These are phyloP conservation scores for Rhizopogon roseolus DNA, from an alignment of 768 basidiomycete genomes.

Conservation along the genomic window DNA sequence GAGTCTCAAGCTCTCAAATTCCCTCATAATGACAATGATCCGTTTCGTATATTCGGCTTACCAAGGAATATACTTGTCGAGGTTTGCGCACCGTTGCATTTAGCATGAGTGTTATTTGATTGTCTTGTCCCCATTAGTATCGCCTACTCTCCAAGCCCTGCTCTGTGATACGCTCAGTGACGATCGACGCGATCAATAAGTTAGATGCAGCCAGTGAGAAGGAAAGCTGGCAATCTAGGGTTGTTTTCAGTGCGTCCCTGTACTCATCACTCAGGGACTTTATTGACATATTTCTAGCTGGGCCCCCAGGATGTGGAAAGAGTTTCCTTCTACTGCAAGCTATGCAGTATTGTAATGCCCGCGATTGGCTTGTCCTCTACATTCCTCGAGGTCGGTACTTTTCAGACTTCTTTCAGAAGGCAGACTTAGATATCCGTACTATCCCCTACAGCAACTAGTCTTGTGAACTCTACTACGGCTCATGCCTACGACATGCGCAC, in stretches of 20 bases:
- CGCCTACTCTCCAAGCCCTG: conserved; percentile 66
- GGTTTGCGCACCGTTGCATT: conserved; percentile 34
- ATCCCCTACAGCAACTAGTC: conserved; percentile 36
- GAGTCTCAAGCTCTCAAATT: conserved; percentile 47
- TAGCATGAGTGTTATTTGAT: background rate
- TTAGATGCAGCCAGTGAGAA: conserved; percentile 46
- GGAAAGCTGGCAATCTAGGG: conserved; percentile 48
- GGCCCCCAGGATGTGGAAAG: conserved; percentile 76
- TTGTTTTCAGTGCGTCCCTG: conserved; percentile 58
- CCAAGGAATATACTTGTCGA: conserved; percentile 69
- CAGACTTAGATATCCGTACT: background rate
- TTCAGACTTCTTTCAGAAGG: background rate
- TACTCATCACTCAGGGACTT: background rate
- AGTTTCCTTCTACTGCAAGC: conserved; percentile 75
- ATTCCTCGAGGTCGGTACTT: conserved; percentile 63
- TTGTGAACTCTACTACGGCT: conserved; percentile 72
- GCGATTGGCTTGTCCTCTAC: conserved; percentile 81
- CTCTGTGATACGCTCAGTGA: conserved; percentile 67
- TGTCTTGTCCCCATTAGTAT: conserved; percentile 37
- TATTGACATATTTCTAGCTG: conserved; percentile 41
- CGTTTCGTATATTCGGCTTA: conserved; percentile 63
- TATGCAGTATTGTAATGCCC: conserved; percentile 57
- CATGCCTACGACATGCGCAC: conserved; percentile 74
- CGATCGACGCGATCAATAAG: conserved; percentile 47
- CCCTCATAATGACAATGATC: conserved; percentile 37